phyloP scores from a whole-genome alignment of 768 basidiomycete species.

The Coprinopsis marcescibilis region DNA sequence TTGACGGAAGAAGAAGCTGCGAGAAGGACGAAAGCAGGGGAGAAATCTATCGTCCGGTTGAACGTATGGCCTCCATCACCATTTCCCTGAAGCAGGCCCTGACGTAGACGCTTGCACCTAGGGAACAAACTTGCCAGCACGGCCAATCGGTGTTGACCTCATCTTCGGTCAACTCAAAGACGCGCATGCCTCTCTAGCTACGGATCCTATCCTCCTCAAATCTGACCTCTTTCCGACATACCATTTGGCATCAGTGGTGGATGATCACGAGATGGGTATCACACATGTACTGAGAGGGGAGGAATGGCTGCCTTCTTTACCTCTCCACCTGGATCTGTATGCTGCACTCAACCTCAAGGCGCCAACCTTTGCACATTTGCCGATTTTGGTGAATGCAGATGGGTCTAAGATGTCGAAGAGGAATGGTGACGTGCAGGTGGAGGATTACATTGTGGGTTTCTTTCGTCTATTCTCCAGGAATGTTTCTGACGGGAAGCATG shows the following conservation, averaged over 20 bases:
- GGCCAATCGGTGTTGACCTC: conserved; percentile 53
- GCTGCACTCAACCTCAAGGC: conserved; percentile 62
- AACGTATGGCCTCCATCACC: conserved; percentile 51
- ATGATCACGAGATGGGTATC: conserved; percentile 94
- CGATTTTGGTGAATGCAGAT: conserved; percentile 83
- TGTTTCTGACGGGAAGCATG: background rate
- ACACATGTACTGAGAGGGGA: conserved; percentile 95
- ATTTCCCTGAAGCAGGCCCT: background rate
- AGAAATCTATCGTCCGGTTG: conserved; percentile 79
- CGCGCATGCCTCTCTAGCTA: conserved; percentile 71
- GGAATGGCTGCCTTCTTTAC: conserved; percentile 96
- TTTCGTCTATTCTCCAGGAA: background rate
- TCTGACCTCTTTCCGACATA: conserved; percentile 94
- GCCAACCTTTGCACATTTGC: conserved; percentile 88
- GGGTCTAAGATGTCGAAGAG: conserved; percentile 95
- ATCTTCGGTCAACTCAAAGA: conserved; percentile 74
- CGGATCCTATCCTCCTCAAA: conserved; percentile 90
- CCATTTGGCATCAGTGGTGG: conserved; percentile 92
- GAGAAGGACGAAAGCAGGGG: conserved; percentile 64
- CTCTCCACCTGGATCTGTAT: conserved; percentile 88
- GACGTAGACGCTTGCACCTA: conserved; percentile 19
- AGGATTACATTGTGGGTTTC: conserved; percentile 72
- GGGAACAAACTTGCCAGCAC: conserved; percentile 53
- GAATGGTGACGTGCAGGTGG: conserved; percentile 81
- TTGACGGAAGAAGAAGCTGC: conserved; percentile 83